Evolutionary conservation across 805 yeast genomes (phyloP), one percentile per base, ranked within the genome.

Genomic region (Saccharomycopsis schoenii): DNA sequence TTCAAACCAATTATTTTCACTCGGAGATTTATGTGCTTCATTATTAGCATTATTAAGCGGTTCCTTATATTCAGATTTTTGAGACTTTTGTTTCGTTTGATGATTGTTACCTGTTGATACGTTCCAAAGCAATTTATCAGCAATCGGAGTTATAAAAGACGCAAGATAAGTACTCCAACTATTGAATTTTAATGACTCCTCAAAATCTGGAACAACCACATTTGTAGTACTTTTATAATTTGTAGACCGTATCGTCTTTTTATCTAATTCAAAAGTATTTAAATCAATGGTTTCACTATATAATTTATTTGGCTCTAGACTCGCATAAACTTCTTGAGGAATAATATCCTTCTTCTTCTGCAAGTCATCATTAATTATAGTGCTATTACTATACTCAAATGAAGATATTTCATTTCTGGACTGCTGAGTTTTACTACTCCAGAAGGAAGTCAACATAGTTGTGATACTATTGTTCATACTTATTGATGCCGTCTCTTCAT

Each of bases 121-220:
- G 14, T 21, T 47, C 52, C 52, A 47, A 21, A 47, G 21, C 10
- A 47, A 21, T 24, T 47, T 47, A 25, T 14, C 15, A 21, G 37
- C 21, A 41, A 54, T 61, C 52, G 25, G 57, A 41, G 55, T 57
- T 56, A 41, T 40, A n/a, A 37, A 24, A 47, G 52, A 47, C 4
- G 24, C 25, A 11, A 47, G n/a, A 24, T 47, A 47, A 24, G 24
- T 47, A 47, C 36, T n/a, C 52, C 52, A 47, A 14, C 52, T 47
- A 21, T 47, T 47, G 11, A 47, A 14, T 14, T 12, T 47, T 21
- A 47, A 47, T 11, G 65, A 61, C 21, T 61, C 65, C 8, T 52
- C 62, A 54, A 63, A 61, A 9, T 56, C 39, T 9, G 65, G 65
- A 37, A 63, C 55, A 17, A 63, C 21, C 5, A 63, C 43, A 36